Percentiles rank a stretch among this genome's conserved stretches.
These are phyloP conservation scores for Rhododendron griersonianum DNA, from an alignment of 148 eudicot genomes.

Conservation along the genomic window DNA sequence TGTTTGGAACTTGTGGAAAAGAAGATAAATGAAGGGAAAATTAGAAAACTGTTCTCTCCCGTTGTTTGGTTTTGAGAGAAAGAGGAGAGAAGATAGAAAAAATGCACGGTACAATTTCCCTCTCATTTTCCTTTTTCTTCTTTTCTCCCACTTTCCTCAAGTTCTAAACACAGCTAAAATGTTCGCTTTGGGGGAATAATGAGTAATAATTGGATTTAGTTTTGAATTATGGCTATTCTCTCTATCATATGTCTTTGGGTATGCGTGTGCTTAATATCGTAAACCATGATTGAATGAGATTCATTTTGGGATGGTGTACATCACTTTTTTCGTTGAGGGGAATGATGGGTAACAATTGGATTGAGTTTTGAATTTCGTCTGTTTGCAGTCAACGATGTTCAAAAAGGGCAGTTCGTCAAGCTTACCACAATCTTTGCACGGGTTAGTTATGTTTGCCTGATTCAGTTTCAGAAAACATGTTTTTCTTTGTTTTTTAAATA, in stretches of 20 bases:
- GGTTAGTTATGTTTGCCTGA: constrained; percentile 42
- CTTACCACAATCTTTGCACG: constrained; percentile 74
- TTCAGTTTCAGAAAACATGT: neutral
- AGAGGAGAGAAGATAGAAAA: too few relatives aligned
- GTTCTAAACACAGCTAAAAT: neutral
- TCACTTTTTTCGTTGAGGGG: neutral
- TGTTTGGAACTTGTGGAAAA: too few relatives aligned
- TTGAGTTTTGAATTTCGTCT: neutral
- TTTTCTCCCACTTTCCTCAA: too few relatives aligned
- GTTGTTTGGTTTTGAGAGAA: too few relatives aligned
- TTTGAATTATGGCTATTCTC: neutral
- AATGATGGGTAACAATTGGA: too few relatives aligned
- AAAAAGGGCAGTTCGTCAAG: constrained; percentile 87
- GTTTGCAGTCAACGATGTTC: constrained; percentile 67
- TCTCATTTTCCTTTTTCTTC: too few relatives aligned
- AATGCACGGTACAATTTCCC: too few relatives aligned
- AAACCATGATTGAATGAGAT: neutral
- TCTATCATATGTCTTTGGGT: neutral
- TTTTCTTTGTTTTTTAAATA: neutral
- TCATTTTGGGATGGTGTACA: neutral
- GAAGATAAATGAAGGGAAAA: too few relatives aligned
- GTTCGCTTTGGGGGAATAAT: neutral
- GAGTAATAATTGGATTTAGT: neutral
- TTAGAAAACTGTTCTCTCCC: too few relatives aligned
- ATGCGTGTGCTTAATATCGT: neutral